Percentiles rank a stretch among this genome's conserved stretches.
phyloP scores from a whole-genome alignment of 345 rosid species.

The Salix suchowensis region DNA sequence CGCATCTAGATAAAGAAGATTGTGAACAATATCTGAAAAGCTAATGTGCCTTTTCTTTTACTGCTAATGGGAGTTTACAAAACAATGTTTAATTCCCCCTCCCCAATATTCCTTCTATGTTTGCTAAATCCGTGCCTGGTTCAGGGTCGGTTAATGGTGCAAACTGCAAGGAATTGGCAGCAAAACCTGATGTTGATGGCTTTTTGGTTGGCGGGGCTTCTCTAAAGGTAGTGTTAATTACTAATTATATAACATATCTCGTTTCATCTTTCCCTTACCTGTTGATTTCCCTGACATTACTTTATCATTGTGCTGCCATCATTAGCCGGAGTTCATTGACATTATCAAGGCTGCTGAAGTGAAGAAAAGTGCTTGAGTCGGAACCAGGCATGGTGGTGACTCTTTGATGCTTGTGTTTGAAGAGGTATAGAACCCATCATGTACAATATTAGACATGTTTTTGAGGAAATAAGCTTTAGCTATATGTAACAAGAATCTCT shows the following conservation, averaged over 20 bases:
- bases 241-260: neutral
- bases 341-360: constrained; percentile 52
- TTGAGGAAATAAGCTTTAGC: constrained; percentile 20
- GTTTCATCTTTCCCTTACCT: neutral
- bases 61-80: neutral
- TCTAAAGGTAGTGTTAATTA: constrained; percentile 47
- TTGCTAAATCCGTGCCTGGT: neutral
- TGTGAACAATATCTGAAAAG: neutral
- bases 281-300: neutral
- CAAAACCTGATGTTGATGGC: constrained; percentile 74
- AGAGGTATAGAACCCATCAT: neutral
- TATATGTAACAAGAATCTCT: neutral
- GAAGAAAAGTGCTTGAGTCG: constrained; percentile 38
- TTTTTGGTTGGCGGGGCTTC: constrained; percentile 94
- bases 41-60: neutral
- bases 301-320: neutral
- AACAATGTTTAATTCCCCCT: neutral
- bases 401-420: neutral
- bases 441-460: constrained; percentile 2
- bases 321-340: constrained; percentile 57
- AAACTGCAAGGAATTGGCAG: constrained; percentile 79
- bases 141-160: constrained; percentile 79
- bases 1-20: neutral
- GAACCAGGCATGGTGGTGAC: neutral
- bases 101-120: neutral